Base-by-base conservation (phyloP, 768 basidiomycete genomes). In the Naematelia aurantialba region DNA sequence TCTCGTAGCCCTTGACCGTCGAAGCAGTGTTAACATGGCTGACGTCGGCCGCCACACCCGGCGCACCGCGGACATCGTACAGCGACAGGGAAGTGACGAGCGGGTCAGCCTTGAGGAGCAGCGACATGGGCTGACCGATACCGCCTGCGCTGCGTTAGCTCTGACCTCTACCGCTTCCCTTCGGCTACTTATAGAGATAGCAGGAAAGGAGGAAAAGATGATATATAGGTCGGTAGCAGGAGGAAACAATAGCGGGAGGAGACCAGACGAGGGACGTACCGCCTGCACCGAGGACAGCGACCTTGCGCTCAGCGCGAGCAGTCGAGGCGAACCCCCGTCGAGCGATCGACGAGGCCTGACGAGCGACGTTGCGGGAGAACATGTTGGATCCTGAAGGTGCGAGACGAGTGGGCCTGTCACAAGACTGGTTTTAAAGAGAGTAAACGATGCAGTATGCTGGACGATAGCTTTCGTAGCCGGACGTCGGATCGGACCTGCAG, bases 111-210 rank as follows among this genome's bases (percentile, higher is more conserved):
- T 98, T 97, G 77, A 98, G 82, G 58, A 98, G 82, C 60, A 98
- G 87, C 21, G 93, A 85, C 77, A 98, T 82, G 61, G 93, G 92
- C 81, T 96, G 94, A 74, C 94, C 94, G 72, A 97, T 97, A 78
- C 93, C 93, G 78, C 91, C 91, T 91, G 55, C n/a, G n/a, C n/a
- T n/a, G n/a, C n/a, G n/a, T n/a, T n/a, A n/a, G n/a, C n/a, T n/a
- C n/a, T n/a, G n/a, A n/a, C n/a, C n/a, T 17, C 34, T 8, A 39
- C 17, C 34, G 8, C 34, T 39, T 39, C 34, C 17, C 34, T 8
- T 39, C 8, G 34, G 17, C 34, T 39, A 39, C 17, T 39, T 8
- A 39, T 8, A 39, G 34, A 39, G 8, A 8, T 39, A n/a, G n/a
- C n/a, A n/a, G n/a, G n/a, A n/a, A 17, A 39, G 34, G 34, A 39